Evolutionary conservation across 352 stramenopile genomes (phyloP), one percentile per base, ranked within the genome.

Genomic region (Peronospora tabacina): DNA sequence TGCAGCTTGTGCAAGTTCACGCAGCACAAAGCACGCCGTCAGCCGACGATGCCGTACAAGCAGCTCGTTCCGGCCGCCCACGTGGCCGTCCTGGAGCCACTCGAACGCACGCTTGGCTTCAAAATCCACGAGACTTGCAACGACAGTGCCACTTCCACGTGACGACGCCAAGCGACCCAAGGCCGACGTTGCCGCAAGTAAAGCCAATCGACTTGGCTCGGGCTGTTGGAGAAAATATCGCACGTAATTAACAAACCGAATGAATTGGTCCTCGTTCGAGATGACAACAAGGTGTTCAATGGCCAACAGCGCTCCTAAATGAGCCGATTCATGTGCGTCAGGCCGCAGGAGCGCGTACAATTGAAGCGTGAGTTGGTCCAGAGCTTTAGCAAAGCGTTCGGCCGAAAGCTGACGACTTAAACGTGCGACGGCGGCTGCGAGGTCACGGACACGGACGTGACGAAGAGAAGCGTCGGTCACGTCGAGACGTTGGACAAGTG

Each of bases 121-220:
- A 63, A 96, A 95, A 50, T 97, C 88, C 22, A 97, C 82, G 65
- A 92, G 96, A 37, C 87, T 86, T 0, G 81, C 82, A 17, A 94
- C 85, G 10, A 94, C 55, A 3, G 85, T 94, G 7, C 86, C 85
- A 41, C 83, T 91, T 16, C 90, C 80, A 49, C 73, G 84, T 6
- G 78, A 78, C 6, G 73, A 74, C 1, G 90, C 87, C 11, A 97
- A 66, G 17, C 88, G 72, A 0, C 90, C 90, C 28, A 97, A 69
- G 7, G 84, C 86, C 2, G 75, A 73, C 5, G 82, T 66, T 0
- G 87, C 84, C 0, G 81, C 76, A 3, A 90, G 49, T 9, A 95
- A 52, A 22, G 81, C 76, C 16, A 57, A 53, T 13, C 67, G 72
- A 10, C 75, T 77, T 2, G 80, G 80, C 38, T 82, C 60, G 5